Evolutionary conservation across 495 filamentous ascomycete genomes (phyloP).

Genomic region (Aspergillus bridgeri): DNA sequence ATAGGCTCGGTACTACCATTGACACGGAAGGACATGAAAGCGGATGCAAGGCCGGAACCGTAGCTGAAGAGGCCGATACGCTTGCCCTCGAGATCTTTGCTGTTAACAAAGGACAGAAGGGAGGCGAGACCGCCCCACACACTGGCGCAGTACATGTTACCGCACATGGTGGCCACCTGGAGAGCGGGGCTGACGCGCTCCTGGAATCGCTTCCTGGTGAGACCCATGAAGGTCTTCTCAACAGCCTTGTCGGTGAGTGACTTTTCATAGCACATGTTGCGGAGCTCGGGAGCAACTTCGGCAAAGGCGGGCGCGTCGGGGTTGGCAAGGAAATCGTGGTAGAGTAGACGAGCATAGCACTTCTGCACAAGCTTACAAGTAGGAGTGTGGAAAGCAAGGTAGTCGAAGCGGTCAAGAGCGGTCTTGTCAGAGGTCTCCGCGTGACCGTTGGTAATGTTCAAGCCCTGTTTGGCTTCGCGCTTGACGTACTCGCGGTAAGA

Average conservation of each 20-base stretch:
- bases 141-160: conserved; percentile 98
- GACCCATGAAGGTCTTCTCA: conserved; percentile 94
- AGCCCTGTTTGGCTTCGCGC: too few relatives aligned
- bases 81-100: conserved; percentile 73
- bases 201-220: conserved; percentile 93
- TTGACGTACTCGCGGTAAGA: too few relatives aligned
- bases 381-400: conserved; percentile 94
- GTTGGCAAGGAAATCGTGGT: conserved; percentile 89
- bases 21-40: too few relatives aligned
- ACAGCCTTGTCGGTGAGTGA: conserved; percentile 89
- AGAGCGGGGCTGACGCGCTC: conserved; percentile 82
- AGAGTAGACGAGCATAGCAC: conserved; percentile 89
- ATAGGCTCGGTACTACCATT: too few relatives aligned
- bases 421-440: conserved; percentile 57
- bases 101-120: conserved; percentile 68
- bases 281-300: conserved; percentile 84
- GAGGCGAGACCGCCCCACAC: conserved; percentile 84
- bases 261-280: conserved; percentile 76
- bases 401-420: conserved; percentile 87
- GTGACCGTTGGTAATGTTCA: conserved; percentile 65
- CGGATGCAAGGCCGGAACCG: conserved; percentile 87
- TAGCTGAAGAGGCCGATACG: conserved; percentile 91
- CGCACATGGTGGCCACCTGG: conserved; percentile 87
- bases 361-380: conserved; percentile 98
- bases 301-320: conserved; percentile 75